Conservation (phyloP, 2,329 filamentous ascomycete species). For the Knoxdaviesia proteae region DNA sequence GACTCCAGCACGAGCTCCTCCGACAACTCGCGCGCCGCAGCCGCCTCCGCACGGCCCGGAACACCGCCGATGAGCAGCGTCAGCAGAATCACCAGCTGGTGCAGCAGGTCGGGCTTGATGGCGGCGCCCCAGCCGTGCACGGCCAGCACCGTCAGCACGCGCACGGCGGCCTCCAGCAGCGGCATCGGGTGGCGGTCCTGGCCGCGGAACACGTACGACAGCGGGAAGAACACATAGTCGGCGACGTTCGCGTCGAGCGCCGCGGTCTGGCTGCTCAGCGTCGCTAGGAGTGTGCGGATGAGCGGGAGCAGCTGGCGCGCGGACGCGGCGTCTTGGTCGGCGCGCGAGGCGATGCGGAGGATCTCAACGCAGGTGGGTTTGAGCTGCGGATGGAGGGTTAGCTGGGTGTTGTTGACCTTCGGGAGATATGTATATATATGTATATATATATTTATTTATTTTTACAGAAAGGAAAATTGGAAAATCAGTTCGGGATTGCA, state of each 20-base stretch:
- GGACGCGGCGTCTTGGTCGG: constrained; percentile 19
- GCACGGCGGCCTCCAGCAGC: constrained; percentile 55
- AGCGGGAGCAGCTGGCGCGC: constrained; percentile 24
- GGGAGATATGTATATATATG: too few species aligned
- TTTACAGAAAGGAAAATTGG: too few species aligned
- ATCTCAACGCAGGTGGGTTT: constrained; percentile 41
- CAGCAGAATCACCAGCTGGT: constrained; percentile 69
- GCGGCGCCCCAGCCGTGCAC: constrained; percentile 57
- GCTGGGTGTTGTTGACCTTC: too few species aligned
- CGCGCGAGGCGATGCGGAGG: constrained; percentile 32
- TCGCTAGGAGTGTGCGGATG: constrained; percentile 20
- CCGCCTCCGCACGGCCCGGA: constrained; percentile 29
- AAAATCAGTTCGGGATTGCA: too few species aligned
- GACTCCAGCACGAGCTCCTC: constrained; percentile 60
- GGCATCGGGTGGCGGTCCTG: constrained; percentile 51
- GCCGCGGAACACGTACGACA: constrained; percentile 67
- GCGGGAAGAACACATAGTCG: constrained; percentile 86
- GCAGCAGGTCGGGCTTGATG: constrained; percentile 51
- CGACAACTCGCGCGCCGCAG: constrained; percentile 22
- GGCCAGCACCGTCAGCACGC: constrained; percentile 55
- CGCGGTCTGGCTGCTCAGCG: constrained; percentile 24
- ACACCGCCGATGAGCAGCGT: constrained; percentile 61
- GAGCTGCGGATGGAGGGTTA: constrained; percentile 19
- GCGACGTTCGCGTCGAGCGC: constrained; percentile 62
- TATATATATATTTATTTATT: too few species aligned